A percentile compares a stretch with the other conserved stretches of the same genome.
Conservation (phyloP, 2,329 filamentous ascomycete genomes). For the Trichoderma semiorbis region DNA sequence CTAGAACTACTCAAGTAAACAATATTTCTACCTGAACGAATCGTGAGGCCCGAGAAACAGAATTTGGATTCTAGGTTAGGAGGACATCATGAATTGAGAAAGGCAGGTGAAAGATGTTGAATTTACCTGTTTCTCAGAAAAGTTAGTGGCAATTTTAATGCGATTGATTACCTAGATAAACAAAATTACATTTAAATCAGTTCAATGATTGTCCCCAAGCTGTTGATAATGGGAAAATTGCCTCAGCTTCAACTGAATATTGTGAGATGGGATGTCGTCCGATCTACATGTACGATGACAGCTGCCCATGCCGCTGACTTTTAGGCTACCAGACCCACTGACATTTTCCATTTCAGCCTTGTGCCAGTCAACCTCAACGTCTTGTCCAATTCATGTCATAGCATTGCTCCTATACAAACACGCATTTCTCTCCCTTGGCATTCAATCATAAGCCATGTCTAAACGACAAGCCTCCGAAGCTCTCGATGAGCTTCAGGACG, state of each 20-base stretch:
- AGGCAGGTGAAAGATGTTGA: neutral
- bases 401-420: neutral
- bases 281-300: neutral
- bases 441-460: constrained; percentile 31
- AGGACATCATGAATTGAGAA: neutral
- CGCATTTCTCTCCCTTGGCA: neutral
- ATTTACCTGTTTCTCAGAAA: neutral
- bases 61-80: neutral
- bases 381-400: neutral
- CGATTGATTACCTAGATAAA: neutral
- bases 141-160: rapidly evolving
- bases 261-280: neutral
- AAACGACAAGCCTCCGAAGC: constrained; percentile 61
- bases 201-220: neutral
- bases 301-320: neutral
- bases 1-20: neutral
- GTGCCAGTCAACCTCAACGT: neutral
- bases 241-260: neutral
- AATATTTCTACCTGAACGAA: neutral
- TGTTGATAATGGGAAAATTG: neutral
- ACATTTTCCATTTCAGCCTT: constrained; percentile 18
- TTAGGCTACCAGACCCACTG: constrained; percentile 2
- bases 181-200: neutral
- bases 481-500: constrained; percentile 53
- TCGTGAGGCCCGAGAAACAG: neutral